Conservation (phyloP, 2,329 filamentous ascomycete species). For the Myriosclerotinia curreyana region DNA sequence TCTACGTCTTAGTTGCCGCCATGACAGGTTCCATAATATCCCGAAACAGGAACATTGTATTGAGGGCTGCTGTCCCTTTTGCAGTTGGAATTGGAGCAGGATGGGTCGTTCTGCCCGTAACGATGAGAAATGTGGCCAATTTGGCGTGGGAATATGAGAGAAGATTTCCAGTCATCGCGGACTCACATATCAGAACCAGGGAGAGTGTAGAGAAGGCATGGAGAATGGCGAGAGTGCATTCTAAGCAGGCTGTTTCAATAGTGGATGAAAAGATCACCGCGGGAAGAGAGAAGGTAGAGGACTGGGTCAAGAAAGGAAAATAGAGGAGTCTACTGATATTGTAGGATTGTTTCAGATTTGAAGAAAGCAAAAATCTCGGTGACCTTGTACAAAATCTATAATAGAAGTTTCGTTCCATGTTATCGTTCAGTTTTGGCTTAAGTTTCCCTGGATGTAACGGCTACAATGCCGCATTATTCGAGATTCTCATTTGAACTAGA, state of each 20-base stretch:
- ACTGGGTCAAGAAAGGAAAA: conserved; percentile 82
- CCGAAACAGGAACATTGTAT: conserved; percentile 79
- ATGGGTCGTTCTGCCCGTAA: conserved; percentile 81
- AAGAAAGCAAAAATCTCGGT: neutral
- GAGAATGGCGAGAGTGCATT: conserved; percentile 72
- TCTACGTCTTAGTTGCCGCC: conserved; percentile 89
- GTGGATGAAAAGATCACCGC: conserved; percentile 78
- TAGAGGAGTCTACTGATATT: conserved; percentile 25
- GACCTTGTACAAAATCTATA: conserved; percentile 11
- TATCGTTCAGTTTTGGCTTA: neutral
- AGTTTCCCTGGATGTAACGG: neutral
- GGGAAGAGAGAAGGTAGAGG: conserved; percentile 74
- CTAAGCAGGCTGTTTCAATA: conserved; percentile 65
- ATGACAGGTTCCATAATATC: conserved; percentile 94
- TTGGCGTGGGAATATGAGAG: conserved; percentile 92
- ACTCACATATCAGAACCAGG: conserved; percentile 72
- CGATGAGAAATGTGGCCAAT: conserved; percentile 83
- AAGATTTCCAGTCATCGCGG: conserved; percentile 75
- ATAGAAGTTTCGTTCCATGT: conserved; percentile 1
- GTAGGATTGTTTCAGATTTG: neutral
- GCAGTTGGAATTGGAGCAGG: conserved; percentile 79
- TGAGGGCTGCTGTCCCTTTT: conserved; percentile 73
- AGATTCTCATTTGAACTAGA: neutral
- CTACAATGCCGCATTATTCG: neutral
- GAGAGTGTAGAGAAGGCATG: conserved; percentile 67